Evolutionary conservation across 1,139 yeast species (phyloP).

Genomic region (Diutina ranongensis): DNA sequence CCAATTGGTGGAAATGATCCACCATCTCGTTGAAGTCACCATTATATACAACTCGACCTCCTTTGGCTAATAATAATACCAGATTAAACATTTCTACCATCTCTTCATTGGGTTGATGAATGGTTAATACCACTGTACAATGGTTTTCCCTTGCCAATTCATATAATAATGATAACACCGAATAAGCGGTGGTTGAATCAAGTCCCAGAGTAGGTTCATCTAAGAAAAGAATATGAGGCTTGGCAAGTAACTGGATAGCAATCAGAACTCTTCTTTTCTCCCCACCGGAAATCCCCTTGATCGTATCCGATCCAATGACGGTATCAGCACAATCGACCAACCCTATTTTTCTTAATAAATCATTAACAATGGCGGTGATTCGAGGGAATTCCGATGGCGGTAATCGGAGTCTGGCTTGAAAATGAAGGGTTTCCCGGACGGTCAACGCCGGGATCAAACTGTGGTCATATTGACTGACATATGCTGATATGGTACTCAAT

Average conservation of each 20-base stretch:
- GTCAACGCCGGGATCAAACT: background rate
- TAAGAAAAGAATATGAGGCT: background rate
- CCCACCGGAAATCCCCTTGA: background rate
- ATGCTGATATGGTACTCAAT: background rate
- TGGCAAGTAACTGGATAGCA: background rate
- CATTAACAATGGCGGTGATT: background rate
- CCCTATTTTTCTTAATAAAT: background rate
- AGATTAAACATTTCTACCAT: constrained; percentile 55
- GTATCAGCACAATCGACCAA: constrained; percentile 1
- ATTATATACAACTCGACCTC: constrained; percentile 61
- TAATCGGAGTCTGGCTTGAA: background rate
- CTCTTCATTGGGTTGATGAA: constrained; percentile 75
- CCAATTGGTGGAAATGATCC: constrained; percentile 32
- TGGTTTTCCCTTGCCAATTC: constrained; percentile 41
- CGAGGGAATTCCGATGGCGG: background rate
- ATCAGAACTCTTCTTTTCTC: background rate
- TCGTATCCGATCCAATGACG: background rate
- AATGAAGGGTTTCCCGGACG: background rate
- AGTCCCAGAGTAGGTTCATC: constrained; percentile 4
- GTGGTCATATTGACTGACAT: background rate
- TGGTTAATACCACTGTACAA: constrained; percentile 65
- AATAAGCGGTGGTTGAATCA: background rate
- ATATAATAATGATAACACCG: background rate
- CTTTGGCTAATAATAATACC: constrained; percentile 54
- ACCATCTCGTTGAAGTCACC: constrained; percentile 32